Conservation (phyloP, 805 yeast genomes). For the Candida germanica region DNA sequence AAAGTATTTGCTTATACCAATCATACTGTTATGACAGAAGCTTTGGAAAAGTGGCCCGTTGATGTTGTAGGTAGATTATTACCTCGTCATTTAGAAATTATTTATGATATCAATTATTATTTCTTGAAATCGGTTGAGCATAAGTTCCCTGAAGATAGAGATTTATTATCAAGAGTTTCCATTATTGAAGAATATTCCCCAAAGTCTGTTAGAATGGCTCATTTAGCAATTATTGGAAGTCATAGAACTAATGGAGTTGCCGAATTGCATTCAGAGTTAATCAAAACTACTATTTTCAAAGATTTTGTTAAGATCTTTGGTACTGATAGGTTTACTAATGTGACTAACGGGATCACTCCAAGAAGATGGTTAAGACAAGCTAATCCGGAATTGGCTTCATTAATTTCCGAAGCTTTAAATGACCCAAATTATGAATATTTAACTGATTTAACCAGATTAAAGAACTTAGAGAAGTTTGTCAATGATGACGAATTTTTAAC, state of each 20-base stretch:
- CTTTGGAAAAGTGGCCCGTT: constrained; percentile 94
- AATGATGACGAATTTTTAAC: constrained; percentile 67
- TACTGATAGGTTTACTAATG: constrained; percentile 78
- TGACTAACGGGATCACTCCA: constrained; percentile 94
- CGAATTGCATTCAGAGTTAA: constrained; percentile 87
- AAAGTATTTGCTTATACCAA: constrained; percentile 87
- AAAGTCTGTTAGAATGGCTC: constrained; percentile 90
- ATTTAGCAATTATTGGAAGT: constrained; percentile 85
- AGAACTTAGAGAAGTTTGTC: constrained; percentile 60
- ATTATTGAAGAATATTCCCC: constrained; percentile 79
- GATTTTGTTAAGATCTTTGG: constrained; percentile 88
- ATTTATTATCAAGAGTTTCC: constrained; percentile 66
- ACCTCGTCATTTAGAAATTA: constrained; percentile 89
- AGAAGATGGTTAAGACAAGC: constrained; percentile 96
- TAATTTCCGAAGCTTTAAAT: constrained; percentile 70
- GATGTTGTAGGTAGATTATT: constrained; percentile 71
- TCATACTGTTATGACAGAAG: constrained; percentile 94
- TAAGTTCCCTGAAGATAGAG: constrained; percentile 72
- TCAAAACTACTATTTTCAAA: constrained; percentile 82
- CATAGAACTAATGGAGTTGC: constrained; percentile 96
- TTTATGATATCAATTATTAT: constrained; percentile 77
- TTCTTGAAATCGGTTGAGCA: constrained; percentile 76
- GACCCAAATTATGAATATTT: constrained; percentile 62
- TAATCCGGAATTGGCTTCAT: constrained; percentile 72
- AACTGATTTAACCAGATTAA: constrained; percentile 64